phyloP scores from a whole-genome alignment of 768 basidiomycete genomes.

The Collybia sordida region DNA sequence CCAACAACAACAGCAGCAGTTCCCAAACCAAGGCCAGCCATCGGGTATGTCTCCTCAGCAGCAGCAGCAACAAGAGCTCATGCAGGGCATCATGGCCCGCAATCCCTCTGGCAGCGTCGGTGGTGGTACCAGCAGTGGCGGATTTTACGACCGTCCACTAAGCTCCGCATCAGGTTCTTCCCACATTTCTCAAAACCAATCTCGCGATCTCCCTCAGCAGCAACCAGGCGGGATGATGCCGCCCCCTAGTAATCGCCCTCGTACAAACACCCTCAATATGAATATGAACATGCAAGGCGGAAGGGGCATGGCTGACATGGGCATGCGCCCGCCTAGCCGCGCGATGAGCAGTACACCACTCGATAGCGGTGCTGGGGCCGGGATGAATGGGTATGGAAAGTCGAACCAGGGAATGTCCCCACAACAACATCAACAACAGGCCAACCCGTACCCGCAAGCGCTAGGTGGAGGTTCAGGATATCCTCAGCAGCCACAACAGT shows the following conservation, averaged over 20 bases:
- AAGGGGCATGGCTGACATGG: not conserved
- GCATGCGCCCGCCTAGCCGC: conserved; percentile 12
- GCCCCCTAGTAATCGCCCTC: conserved; percentile 10
- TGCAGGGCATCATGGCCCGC: conserved; percentile 6
- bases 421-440: conserved; percentile 11
- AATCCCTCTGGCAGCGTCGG: conserved; percentile 6
- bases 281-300: conserved; percentile 10
- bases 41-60: not conserved
- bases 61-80: conserved; percentile 6
- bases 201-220: conserved; percentile 1
- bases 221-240: conserved; percentile 13
- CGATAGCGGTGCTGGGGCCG: not conserved
- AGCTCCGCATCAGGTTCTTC: conserved; percentile 5
- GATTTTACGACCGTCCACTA: conserved; percentile 12
- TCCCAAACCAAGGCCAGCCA: conserved; percentile 1
- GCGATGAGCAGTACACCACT: conserved; percentile 13
- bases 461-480: not conserved
- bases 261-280: not conserved
- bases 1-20: conserved; percentile 8
- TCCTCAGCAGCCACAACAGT: conserved; percentile 9
- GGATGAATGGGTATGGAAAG: conserved; percentile 3
- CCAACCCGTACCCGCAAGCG: not conserved
- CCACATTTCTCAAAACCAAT: not conserved
- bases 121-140: not conserved
- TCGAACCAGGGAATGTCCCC: conserved; percentile 9